Conservation (phyloP, 2,329 filamentous ascomycete species). For the Colletotrichum camelliae region DNA sequence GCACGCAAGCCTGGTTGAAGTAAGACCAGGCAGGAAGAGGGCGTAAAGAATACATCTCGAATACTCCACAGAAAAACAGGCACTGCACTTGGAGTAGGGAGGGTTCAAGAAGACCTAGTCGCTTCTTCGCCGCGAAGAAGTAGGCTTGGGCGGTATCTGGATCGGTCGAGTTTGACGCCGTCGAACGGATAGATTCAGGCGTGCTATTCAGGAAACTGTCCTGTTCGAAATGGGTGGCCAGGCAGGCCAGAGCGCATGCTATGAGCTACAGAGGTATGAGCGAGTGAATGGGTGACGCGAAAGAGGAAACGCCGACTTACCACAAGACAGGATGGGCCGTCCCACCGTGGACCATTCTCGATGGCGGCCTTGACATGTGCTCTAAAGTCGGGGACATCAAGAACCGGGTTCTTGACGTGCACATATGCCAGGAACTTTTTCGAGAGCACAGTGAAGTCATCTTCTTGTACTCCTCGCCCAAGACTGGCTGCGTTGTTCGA, state of each 20-base stretch:
- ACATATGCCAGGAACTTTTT: slow-evolving; percentile 34
- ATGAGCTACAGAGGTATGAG: slow-evolving; percentile 26
- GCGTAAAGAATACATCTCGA: slow-evolving; percentile 36
- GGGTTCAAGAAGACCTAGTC: slow-evolving; percentile 32
- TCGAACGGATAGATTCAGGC: not conserved
- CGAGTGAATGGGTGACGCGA: not conserved
- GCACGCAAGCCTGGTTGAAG: slow-evolving; percentile 34
- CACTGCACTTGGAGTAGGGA: slow-evolving; percentile 34
- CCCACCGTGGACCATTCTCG: slow-evolving; percentile 32
- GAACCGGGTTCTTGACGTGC: slow-evolving; percentile 37
- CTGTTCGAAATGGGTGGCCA: slow-evolving; percentile 28
- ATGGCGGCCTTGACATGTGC: slow-evolving; percentile 26
- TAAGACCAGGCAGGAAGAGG: slow-evolving; percentile 34
- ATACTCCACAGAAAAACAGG: slow-evolving; percentile 35
- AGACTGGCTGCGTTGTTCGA: not conserved
- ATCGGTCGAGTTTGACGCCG: not conserved
- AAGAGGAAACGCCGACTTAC: slow-evolving; percentile 20
- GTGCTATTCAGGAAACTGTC: not conserved
- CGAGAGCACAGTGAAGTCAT: slow-evolving; percentile 30
- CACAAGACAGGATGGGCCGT: slow-evolving; percentile 32
- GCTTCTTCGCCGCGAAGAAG: slow-evolving; percentile 34
- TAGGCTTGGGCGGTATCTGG: slow-evolving; percentile 24
- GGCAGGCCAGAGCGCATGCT: slow-evolving; percentile 33
- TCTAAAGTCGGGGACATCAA: slow-evolving; percentile 26
- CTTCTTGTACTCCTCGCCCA: slow-evolving; percentile 28